phyloP scores from a whole-genome alignment of 148 eudicot species.

The Chenopodium quinoa region DNA sequence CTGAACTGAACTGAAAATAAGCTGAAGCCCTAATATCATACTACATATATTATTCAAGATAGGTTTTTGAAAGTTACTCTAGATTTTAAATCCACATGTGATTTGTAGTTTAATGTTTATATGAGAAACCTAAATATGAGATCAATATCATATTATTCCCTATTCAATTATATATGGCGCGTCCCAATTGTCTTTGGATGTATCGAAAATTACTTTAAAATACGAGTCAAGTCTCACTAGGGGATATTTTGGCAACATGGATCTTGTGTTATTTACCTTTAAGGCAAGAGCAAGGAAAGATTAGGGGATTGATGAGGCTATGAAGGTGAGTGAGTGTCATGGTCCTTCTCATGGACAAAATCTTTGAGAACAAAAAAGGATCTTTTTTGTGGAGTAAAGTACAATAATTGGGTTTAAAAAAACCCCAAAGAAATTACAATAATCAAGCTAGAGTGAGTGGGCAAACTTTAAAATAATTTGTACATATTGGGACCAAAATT shows the following conservation, averaged over 20 bases:
- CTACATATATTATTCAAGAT: no score
- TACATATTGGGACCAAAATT: conserved; percentile 15
- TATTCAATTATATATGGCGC: no score
- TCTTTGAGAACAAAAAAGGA: background rate
- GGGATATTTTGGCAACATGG: background rate
- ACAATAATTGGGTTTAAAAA: conserved; percentile 12
- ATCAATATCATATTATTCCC: no score
- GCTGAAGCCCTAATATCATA: no score
- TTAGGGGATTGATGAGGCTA: background rate
- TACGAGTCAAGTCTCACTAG: no score
- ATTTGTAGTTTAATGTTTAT: no score
- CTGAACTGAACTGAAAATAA: no score
- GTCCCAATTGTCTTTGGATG: no score
- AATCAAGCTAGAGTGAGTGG: conserved; percentile 7
- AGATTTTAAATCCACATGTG: no score
- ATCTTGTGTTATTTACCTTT: background rate
- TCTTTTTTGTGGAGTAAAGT: background rate
- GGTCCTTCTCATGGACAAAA: background rate
- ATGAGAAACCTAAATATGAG: no score
- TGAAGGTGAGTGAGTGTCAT: background rate
- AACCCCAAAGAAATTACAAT: background rate
- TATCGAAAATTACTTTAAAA: no score
- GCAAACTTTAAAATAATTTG: background rate
- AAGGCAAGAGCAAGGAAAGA: background rate
- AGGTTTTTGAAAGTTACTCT: no score